A percentile compares a stretch with the other conserved stretches of the same genome.
Conservation (phyloP, 257 asterid species). For the Nicotiana noctiflora region DNA sequence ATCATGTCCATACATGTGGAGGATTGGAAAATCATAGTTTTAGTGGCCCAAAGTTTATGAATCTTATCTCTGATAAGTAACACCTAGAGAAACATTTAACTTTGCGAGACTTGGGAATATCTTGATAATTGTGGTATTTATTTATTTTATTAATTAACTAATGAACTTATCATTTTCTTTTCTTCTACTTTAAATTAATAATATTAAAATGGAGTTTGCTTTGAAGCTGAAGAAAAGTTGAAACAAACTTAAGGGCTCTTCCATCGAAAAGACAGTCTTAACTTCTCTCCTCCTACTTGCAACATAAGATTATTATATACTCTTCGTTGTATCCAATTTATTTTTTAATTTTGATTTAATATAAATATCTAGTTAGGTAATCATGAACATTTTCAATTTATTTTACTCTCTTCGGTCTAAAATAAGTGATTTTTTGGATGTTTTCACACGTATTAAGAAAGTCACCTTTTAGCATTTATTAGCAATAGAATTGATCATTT, state of each 20-base stretch:
- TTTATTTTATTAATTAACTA: neutral
- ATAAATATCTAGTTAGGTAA: too few species aligned
- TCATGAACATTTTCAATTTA: too few species aligned
- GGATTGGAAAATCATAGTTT: constrained; percentile 13
- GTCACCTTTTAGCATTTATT: too few species aligned
- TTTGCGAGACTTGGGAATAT: constrained; percentile 8
- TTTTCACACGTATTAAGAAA: too few species aligned
- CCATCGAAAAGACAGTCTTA: neutral
- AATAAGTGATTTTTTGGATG: too few species aligned
- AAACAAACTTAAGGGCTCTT: neutral
- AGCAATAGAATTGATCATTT: too few species aligned
- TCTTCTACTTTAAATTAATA: neutral
- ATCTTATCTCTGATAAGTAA: constrained; percentile 23
- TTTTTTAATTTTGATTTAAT: too few species aligned
- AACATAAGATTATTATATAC: neutral
- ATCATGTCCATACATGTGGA: constrained; percentile 16
- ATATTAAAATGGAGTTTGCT: neutral
- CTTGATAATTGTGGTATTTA: constrained; percentile 17
- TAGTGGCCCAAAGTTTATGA: constrained; percentile 21
- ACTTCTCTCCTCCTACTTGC: neutral
- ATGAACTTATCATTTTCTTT: neutral
- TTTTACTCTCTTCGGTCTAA: too few species aligned
- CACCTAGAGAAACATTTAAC: constrained; percentile 29
- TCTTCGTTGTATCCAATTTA: too few species aligned
- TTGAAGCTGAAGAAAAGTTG: constrained; percentile 1